These are phyloP conservation scores for Coemansia sp. DNA, from an alignment of 192 early-diverging fungal genomes.

Conservation along the genomic window DNA sequence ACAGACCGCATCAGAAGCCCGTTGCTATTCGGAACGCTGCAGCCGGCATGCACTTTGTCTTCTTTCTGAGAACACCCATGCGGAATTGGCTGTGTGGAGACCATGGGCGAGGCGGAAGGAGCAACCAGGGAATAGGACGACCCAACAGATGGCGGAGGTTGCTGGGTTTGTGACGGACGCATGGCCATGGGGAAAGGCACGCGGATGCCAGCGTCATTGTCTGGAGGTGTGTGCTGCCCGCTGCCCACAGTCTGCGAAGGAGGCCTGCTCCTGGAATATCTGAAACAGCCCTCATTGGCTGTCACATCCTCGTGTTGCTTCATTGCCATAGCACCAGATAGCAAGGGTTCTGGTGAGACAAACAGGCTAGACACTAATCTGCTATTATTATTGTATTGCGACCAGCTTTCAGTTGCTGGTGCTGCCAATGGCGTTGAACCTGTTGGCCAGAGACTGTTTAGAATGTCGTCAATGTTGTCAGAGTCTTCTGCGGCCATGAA, in stretches of 20 bases:
- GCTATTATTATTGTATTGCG: background rate
- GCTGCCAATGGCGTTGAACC: slow-evolving; percentile 10
- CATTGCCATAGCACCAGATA: background rate
- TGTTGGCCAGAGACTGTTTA: slow-evolving; percentile 51
- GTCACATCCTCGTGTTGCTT: background rate
- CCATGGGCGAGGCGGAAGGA: background rate
- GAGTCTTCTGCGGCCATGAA: slow-evolving; percentile 23
- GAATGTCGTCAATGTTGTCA: slow-evolving; percentile 55
- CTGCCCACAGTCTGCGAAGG: slow-evolving; percentile 5
- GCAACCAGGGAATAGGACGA: slow-evolving; percentile 17
- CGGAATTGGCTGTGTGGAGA: background rate
- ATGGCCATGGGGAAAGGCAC: background rate
- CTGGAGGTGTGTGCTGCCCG: slow-evolving; percentile 40
- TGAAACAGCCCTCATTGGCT: background rate
- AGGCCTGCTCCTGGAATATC: slow-evolving; percentile 15
- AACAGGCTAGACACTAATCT: no score
- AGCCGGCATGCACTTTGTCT: background rate
- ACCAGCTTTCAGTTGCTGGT: background rate
- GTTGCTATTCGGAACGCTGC: background rate
- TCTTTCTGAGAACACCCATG: background rate
- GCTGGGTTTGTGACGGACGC: slow-evolving; percentile 3
- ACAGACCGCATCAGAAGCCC: slow-evolving; percentile 17
- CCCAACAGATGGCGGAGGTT: background rate
- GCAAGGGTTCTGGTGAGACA: background rate
- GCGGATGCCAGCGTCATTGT: slow-evolving; percentile 12